Evolutionary conservation across 2,329 filamentous ascomycete species (phyloP).

Genomic region (Aspergillus calidoustus): DNA sequence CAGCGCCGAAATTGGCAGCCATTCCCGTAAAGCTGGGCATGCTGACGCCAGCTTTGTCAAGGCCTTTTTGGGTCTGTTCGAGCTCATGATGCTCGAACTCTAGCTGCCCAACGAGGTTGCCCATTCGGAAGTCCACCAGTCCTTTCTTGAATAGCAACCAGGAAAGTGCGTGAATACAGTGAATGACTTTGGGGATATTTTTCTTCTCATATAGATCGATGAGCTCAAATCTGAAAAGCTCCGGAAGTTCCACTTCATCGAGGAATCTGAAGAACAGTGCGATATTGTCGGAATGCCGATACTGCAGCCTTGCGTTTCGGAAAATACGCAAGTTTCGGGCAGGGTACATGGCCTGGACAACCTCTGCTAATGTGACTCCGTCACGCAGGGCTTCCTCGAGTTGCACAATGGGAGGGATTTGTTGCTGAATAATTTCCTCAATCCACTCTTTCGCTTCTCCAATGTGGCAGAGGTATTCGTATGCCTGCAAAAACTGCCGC

Average conservation of each 20-base stretch:
- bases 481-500: conserved; percentile 91
- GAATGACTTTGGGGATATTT: conserved; percentile 98
- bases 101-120: conserved; percentile 92
- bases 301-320: conserved; percentile 81
- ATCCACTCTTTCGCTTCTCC: conserved; percentile 99
- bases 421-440: conserved; percentile 82
- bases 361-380: conserved; percentile 90
- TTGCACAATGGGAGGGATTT: conserved; percentile 89
- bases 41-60: conserved; percentile 90
- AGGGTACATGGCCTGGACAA: conserved; percentile 87
- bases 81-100: conserved; percentile 98
- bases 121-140: conserved; percentile 93
- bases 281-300: conserved; percentile 96
- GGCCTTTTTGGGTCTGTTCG: conserved; percentile 93
- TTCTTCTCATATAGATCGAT: conserved; percentile 99
- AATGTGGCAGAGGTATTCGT: conserved; percentile 98
- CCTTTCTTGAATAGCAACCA: conserved; percentile 97
- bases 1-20: conserved; percentile 91
- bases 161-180: conserved; percentile 95
- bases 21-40: conserved; percentile 99
- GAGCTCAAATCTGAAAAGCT: conserved; percentile 94
- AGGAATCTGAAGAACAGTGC: conserved; percentile 94
- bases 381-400: conserved; percentile 90
- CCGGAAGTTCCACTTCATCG: conserved; percentile 87
- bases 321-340: conserved; percentile 81